Evolutionary conservation across 2,329 filamentous ascomycete genomes (phyloP).

Genomic region (Calonectria crousiana): DNA sequence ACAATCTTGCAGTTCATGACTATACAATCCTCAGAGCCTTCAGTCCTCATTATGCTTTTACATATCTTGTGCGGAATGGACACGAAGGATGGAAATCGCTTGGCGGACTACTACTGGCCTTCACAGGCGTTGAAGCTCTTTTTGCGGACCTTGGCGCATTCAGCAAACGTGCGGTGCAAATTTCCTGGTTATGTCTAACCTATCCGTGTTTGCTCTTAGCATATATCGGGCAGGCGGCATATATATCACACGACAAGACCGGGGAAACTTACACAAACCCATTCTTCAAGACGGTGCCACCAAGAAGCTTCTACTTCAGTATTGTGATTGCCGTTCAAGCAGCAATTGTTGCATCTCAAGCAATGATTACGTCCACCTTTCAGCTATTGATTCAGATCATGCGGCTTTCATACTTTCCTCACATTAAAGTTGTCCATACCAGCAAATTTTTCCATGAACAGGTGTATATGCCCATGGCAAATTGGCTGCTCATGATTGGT

Average conservation of each 20-base stretch:
- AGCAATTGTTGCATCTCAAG: conserved; percentile 80
- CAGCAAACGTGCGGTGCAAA: conserved; percentile 73
- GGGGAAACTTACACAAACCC: conserved; percentile 64
- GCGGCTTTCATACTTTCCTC: conserved; percentile 77
- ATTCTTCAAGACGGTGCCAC: conserved; percentile 77
- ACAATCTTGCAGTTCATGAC: conserved; percentile 66
- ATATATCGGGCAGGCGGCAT: conserved; percentile 80
- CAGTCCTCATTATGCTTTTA: conserved; percentile 68
- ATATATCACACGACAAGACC: conserved; percentile 69
- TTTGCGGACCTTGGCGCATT: conserved; percentile 84
- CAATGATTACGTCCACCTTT: conserved; percentile 81
- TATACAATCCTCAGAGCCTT: conserved; percentile 66
- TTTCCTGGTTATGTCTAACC: conserved; percentile 77
- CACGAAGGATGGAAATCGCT: conserved; percentile 71
- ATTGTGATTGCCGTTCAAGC: conserved; percentile 76
- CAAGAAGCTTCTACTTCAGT: conserved; percentile 74
- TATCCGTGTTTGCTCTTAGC: conserved; percentile 74
- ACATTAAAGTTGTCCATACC: conserved; percentile 78
- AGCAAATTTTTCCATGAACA: conserved; percentile 77
- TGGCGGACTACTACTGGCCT: conserved; percentile 77
- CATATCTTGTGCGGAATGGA: conserved; percentile 69
- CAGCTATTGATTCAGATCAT: conserved; percentile 76
- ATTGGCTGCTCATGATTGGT: conserved; percentile 81
- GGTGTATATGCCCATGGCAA: conserved; percentile 79
- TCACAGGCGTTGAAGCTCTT: conserved; percentile 82